phyloP scores from a whole-genome alignment of 164 flowering plant species.

The Berberis vulgaris region DNA sequence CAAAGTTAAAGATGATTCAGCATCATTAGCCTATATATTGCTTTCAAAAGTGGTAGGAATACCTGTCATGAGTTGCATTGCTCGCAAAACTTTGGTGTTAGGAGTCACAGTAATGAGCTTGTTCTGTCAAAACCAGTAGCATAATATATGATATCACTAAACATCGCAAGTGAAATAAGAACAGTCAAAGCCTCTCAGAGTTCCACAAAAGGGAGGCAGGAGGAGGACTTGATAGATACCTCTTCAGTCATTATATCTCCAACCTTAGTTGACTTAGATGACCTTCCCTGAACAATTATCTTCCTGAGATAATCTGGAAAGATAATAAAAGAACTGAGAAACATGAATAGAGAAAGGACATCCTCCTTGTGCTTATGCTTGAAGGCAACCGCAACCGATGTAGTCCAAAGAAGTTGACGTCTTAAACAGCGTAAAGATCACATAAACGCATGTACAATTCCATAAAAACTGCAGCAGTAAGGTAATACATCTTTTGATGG shows the following conservation, averaged over 20 bases:
- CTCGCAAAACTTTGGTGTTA: slow-evolving; percentile 80
- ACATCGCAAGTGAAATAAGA: neutral
- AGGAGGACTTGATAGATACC: slow-evolving; percentile 34
- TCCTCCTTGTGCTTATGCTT: too few species aligned
- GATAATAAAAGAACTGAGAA: neutral
- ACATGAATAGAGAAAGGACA: too few species aligned
- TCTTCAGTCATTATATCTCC: slow-evolving; percentile 99
- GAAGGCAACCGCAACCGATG: too few species aligned
- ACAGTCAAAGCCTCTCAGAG: neutral
- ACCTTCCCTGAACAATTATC: slow-evolving; percentile 97
- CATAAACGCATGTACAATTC: too few species aligned
- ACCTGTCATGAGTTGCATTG: slow-evolving; percentile 99
- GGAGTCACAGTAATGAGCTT: slow-evolving; percentile 96
- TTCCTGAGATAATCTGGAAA: slow-evolving; percentile 90
- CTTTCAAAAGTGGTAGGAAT: neutral
- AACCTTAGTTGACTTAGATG: slow-evolving; percentile 95
- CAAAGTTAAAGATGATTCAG: neutral
- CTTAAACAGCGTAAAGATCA: too few species aligned
- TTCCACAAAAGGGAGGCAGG: neutral
- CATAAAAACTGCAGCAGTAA: too few species aligned
- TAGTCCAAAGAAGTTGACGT: too few species aligned
- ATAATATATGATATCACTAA: neutral
- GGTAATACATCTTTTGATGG: too few species aligned
- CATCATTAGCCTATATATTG: neutral
- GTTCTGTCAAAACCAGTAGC: slow-evolving; percentile 48